Conservation (phyloP, 345 rosid genomes). For the Rhodomyrtus tomentosa region DNA sequence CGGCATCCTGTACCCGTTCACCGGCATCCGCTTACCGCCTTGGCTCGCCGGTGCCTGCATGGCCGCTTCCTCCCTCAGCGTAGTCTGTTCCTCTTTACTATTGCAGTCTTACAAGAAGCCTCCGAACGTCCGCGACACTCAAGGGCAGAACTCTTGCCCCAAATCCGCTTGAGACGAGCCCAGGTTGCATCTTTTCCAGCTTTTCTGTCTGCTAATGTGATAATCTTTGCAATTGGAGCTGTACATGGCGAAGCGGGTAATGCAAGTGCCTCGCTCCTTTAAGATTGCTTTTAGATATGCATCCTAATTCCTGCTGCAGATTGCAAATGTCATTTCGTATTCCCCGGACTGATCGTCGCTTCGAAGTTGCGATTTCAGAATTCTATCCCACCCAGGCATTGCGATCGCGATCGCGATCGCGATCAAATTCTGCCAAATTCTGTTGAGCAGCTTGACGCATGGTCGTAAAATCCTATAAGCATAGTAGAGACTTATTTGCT, state of each 20-base stretch:
- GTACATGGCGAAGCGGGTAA: background rate
- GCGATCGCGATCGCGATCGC: background rate
- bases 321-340: background rate
- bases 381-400: too few relatives aligned
- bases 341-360: background rate
- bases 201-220: background rate
- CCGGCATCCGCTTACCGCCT: constrained; percentile 56
- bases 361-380: background rate
- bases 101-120: constrained; percentile 70
- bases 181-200: background rate
- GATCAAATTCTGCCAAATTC: too few relatives aligned
- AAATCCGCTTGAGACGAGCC: background rate
- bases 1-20: constrained; percentile 54
- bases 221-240: background rate
- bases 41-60: constrained; percentile 83
- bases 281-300: background rate
- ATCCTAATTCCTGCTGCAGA: background rate
- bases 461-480: background rate
- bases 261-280: background rate
- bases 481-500: background rate
- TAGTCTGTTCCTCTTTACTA: constrained; percentile 62
- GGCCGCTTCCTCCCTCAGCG: constrained; percentile 73
- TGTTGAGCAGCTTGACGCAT: background rate
- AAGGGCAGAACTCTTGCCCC: background rate
- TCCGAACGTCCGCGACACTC: constrained; percentile 15